Percentiles rank a stretch among this genome's conserved stretches.
Evolutionary conservation across 371 early-diverging fungal species (phyloP).

Genomic region (Mucor sp.): DNA sequence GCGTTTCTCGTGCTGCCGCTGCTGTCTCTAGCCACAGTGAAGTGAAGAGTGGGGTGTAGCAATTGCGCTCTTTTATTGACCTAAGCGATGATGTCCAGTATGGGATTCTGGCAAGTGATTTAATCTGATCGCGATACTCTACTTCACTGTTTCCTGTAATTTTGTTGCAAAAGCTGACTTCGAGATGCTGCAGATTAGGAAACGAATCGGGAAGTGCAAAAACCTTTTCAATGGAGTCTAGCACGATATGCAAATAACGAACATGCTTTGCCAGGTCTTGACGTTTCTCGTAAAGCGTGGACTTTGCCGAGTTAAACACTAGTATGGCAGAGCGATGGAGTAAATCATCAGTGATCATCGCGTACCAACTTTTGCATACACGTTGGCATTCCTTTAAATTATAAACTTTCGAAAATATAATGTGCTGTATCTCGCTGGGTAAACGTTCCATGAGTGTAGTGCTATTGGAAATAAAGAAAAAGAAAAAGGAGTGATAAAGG

Average conservation of each 20-base stretch:
- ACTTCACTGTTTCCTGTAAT: not conserved
- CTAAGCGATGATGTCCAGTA: not conserved
- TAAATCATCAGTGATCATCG: not conserved
- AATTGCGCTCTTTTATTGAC: not conserved
- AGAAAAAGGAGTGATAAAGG: not conserved
- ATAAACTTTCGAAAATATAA: not conserved
- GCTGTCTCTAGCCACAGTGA: not conserved
- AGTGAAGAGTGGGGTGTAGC: not conserved
- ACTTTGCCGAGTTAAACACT: no score
- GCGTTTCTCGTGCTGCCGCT: not conserved
- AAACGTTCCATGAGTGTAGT: not conserved
- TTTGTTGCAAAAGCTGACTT: not conserved
- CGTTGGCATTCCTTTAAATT: not conserved
- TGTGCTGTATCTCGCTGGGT: not conserved
- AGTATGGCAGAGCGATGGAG: not conserved
- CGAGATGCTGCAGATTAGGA: not conserved
- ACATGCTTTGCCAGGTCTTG: not conserved
- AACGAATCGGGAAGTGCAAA: not conserved
- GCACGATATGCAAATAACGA: not conserved
- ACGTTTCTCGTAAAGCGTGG: not conserved
- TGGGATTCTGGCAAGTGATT: not conserved
- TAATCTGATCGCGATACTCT: not conserved
- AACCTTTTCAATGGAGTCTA: not conserved
- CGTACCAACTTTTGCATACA: not conserved
- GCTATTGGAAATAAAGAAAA: not conserved